Conservation (phyloP, 371 early-diverging fungal genomes). For the Mucor piriformis region DNA sequence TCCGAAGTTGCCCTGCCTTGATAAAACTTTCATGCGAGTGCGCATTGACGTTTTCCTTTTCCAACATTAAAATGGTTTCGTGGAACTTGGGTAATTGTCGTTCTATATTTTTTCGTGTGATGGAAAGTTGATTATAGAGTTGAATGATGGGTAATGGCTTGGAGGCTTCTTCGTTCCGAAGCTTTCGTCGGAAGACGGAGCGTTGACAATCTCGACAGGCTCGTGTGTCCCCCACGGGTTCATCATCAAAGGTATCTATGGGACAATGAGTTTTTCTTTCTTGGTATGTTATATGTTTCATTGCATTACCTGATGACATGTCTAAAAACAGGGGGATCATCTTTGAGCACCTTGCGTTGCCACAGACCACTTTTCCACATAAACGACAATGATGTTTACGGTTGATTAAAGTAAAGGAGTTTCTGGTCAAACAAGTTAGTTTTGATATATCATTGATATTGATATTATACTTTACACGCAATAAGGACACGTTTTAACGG, state of each 20-base stretch:
- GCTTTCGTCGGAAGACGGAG: conserved; percentile 56
- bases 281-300: background rate
- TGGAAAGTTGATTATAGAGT: conserved; percentile 48
- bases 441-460: too few relatives aligned
- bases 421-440: too few relatives aligned
- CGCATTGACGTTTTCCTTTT: conserved; percentile 45
- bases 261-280: background rate
- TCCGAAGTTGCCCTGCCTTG: conserved; percentile 62
- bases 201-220: conserved; percentile 65
- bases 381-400: conserved; percentile 83
- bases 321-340: conserved; percentile 58
- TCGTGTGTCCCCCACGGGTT: conserved; percentile 63
- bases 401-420: conserved; percentile 51
- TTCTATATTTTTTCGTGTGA: conserved; percentile 54
- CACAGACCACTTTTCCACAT: conserved; percentile 79
- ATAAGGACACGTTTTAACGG: conserved; percentile 54
- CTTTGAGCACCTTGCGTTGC: conserved; percentile 59
- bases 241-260: conserved; percentile 48
- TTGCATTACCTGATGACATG: conserved; percentile 55
- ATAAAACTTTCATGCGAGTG: conserved; percentile 61
- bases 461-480: conserved; percentile 50
- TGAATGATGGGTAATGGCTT: conserved; percentile 49
- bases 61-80: conserved; percentile 55
- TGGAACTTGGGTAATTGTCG: conserved; percentile 61
- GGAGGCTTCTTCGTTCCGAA: conserved; percentile 48